phyloP scores from a whole-genome alignment of 2,329 filamentous ascomycete species.

The Monosporascus sp. region DNA sequence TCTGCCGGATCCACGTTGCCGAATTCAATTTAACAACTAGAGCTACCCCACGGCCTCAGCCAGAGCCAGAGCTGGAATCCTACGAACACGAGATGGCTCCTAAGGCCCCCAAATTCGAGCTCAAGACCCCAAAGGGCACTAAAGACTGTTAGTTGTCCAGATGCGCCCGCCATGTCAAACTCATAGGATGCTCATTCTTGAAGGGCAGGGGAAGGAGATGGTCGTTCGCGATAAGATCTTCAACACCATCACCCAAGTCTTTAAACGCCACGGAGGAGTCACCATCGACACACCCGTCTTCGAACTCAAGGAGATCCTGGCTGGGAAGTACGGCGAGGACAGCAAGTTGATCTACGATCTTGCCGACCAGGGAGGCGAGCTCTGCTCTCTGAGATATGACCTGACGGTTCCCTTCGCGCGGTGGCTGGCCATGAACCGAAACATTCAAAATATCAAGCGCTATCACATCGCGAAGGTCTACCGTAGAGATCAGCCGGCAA shows the following conservation, averaged over 20 bases:
- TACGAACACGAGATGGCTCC: conserved; percentile 27
- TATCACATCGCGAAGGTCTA: conserved; percentile 80
- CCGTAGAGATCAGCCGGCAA: conserved; percentile 70
- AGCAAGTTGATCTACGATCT: conserved; percentile 70
- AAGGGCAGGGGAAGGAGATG: conserved; percentile 69
- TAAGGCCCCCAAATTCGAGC: conserved; percentile 52
- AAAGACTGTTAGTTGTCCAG: conserved; percentile 61
- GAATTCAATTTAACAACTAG: background rate
- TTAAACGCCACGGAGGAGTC: conserved; percentile 62
- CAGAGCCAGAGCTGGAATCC: background rate
- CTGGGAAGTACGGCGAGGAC: conserved; percentile 48
- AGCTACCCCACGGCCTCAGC: conserved; percentile 6
- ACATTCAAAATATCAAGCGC: conserved; percentile 65
- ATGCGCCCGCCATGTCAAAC: background rate
- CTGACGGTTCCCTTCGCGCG: conserved; percentile 73
- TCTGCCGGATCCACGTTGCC: background rate
- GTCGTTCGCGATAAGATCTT: conserved; percentile 78
- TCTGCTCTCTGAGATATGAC: conserved; percentile 77
- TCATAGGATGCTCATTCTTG: conserved; percentile 12
- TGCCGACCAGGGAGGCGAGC: conserved; percentile 76
- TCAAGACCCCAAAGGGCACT: conserved; percentile 89
- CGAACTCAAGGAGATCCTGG: conserved; percentile 68
- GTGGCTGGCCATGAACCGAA: conserved; percentile 71
- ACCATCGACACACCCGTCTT: conserved; percentile 69
- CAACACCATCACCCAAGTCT: conserved; percentile 35